A percentile compares a stretch with the other conserved stretches of the same genome.
Evolutionary conservation across 495 filamentous ascomycete species (phyloP).

Genomic region (Lophium mytilinum): DNA sequence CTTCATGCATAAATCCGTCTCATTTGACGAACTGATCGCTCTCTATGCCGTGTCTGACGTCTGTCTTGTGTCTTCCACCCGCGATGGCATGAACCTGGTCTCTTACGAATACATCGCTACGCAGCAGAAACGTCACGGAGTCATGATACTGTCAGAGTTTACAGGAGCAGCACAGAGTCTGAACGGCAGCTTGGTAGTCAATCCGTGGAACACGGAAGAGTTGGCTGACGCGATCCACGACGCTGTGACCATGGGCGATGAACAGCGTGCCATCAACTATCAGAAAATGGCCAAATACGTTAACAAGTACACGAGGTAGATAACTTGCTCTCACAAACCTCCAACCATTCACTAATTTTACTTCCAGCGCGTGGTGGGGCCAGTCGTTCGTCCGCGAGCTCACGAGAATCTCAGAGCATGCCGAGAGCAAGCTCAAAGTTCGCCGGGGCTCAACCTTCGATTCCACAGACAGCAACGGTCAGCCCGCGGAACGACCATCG

Average conservation of each 20-base stretch:
- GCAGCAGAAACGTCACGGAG: slow-evolving; percentile 73
- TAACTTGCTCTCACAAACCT: neutral
- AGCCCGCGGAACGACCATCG: neutral
- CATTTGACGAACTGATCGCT: slow-evolving; percentile 84
- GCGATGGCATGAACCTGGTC: slow-evolving; percentile 97
- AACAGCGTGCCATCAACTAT: slow-evolving; percentile 75
- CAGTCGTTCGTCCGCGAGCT: slow-evolving; percentile 84
- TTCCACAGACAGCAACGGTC: neutral
- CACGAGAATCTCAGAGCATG: slow-evolving; percentile 54
- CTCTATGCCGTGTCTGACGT: slow-evolving; percentile 85
- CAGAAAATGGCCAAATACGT: slow-evolving; percentile 76
- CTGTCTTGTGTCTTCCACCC: slow-evolving; percentile 79
- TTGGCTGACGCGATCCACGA: slow-evolving; percentile 76
- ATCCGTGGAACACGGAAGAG: slow-evolving; percentile 87
- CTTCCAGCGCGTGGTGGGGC: slow-evolving; percentile 86
- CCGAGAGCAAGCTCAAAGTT: slow-evolving; percentile 37
- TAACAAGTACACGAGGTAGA: slow-evolving; percentile 74
- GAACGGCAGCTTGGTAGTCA: slow-evolving; percentile 78
- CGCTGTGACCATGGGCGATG: slow-evolving; percentile 75
- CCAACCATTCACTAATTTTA: slow-evolving; percentile 3
- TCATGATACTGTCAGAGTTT: slow-evolving; percentile 89
- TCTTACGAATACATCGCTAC: slow-evolving; percentile 94
- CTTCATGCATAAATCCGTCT: slow-evolving; percentile 85
- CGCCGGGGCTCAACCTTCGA: neutral
- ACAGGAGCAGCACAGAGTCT: slow-evolving; percentile 82